Evolutionary conservation across 148 eudicot species (phyloP).

Genomic region (Cornus controversa): DNA sequence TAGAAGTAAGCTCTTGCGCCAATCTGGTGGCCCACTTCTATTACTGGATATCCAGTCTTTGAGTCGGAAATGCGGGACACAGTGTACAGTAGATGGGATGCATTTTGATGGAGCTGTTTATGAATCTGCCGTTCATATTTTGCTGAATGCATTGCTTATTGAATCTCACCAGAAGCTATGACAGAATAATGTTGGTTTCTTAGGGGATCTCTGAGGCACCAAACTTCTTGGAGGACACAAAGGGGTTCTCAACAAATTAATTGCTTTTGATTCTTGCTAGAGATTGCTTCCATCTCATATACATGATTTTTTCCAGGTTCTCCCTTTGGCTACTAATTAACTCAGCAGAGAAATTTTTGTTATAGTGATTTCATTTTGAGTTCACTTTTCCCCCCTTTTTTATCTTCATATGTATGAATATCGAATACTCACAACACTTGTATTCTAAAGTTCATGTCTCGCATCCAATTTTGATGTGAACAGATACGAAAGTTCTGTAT

Average conservation of each 20-base stretch:
- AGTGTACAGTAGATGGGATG: conserved; percentile 88
- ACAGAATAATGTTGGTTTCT: conserved; percentile 15
- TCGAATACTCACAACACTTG: conserved; percentile 18
- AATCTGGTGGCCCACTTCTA: conserved; percentile 64
- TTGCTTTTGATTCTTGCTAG: background rate
- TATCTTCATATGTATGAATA: conserved; percentile 7
- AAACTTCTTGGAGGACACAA: background rate
- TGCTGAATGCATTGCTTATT: conserved; percentile 87
- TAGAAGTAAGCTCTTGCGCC: conserved; percentile 58
- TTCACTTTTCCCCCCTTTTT: background rate
- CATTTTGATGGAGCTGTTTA: conserved; percentile 74
- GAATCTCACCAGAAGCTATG: conserved; percentile 81
- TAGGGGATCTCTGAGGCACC: conserved; percentile 6
- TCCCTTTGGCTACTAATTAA: conserved; percentile 16
- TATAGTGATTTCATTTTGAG: conserved; percentile 13
- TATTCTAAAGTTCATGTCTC: conserved; percentile 17
- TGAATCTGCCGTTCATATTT: conserved; percentile 73
- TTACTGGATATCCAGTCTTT: conserved; percentile 57
- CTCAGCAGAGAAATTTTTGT: conserved; percentile 21
- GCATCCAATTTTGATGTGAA: conserved; percentile 31
- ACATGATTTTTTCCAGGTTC: conserved; percentile 24
- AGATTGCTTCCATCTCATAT: conserved; percentile 5
- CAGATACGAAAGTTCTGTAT: conserved; percentile 21
- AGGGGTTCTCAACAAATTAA: background rate
- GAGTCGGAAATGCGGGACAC: conserved; percentile 63